phyloP scores from a whole-genome alignment of 345 rosid genomes.

The Eucalyptus caleyi region DNA sequence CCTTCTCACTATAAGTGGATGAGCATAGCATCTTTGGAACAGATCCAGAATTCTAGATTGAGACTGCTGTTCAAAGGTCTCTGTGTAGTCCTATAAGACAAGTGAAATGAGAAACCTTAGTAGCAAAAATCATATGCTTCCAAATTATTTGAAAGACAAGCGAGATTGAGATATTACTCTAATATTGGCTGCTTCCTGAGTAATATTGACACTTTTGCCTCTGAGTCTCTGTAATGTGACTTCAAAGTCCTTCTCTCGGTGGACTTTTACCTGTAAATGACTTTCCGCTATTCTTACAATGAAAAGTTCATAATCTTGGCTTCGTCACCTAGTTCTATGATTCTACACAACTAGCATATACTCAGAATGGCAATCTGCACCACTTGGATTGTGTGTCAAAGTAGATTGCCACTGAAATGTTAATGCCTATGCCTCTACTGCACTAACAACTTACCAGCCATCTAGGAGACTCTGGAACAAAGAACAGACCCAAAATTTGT shows the following conservation, averaged over 20 bases:
- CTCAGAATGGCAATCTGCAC: background rate
- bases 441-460: slow-evolving; percentile 20
- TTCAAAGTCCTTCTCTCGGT: slow-evolving; percentile 23
- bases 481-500: slow-evolving; percentile 20
- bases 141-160: background rate
- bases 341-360: background rate
- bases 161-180: slow-evolving; percentile 2
- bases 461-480: slow-evolving; percentile 42
- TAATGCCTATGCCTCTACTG: background rate
- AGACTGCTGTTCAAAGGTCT: slow-evolving; percentile 3
- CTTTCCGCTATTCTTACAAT: background rate
- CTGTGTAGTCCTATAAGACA: slow-evolving; percentile 13
- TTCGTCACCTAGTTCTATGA: background rate
- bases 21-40: slow-evolving; percentile 18
- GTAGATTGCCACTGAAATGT: background rate
- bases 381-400: background rate
- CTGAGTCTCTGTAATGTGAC: slow-evolving; percentile 25
- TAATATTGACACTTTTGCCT: slow-evolving; percentile 25
- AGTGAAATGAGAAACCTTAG: background rate
- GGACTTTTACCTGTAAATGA: slow-evolving; percentile 25
- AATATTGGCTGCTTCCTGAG: slow-evolving; percentile 36
- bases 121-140: background rate
- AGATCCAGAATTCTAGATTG: slow-evolving; percentile 11
- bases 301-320: background rate
- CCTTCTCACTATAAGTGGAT: background rate